phyloP scores from a whole-genome alignment of 2,329 filamentous ascomycete species.

The Diaporthe capsici region DNA sequence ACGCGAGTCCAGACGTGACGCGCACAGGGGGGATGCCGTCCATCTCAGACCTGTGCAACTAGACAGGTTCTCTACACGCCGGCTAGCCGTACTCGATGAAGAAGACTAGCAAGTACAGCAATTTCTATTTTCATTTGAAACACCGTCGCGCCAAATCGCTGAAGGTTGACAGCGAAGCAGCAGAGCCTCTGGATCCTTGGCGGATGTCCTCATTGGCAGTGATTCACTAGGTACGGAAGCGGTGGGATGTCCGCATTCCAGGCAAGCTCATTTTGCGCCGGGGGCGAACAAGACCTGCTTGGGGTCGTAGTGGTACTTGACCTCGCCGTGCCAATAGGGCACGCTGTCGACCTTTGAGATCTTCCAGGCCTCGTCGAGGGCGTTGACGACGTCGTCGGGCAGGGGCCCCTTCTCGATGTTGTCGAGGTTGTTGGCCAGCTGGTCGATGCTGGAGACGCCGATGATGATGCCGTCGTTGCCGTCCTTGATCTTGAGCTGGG shows the following conservation, averaged over 20 bases:
- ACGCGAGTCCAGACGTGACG: background rate
- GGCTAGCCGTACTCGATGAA: background rate
- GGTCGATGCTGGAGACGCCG: conserved; percentile 69
- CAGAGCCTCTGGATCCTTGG: background rate
- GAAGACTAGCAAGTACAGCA: background rate
- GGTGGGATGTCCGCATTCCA: background rate
- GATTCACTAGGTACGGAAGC: too few species aligned
- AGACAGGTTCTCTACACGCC: background rate
- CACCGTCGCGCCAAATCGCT: background rate
- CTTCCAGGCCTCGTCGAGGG: conserved; percentile 82
- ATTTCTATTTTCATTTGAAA: background rate
- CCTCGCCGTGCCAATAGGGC: conserved; percentile 70
- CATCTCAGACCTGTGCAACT: conserved; percentile 10
- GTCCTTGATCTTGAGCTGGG: conserved; percentile 64
- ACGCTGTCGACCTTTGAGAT: conserved; percentile 70
- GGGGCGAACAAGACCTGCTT: conserved; percentile 69
- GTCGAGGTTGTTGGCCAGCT: conserved; percentile 71
- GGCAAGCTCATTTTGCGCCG: conserved; percentile 54
- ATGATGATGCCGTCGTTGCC: conserved; percentile 73
- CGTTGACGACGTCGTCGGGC: conserved; percentile 81
- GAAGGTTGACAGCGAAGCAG: background rate
- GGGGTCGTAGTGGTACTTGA: conserved; percentile 78
- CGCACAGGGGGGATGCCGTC: conserved; percentile 5
- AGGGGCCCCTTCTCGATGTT: conserved; percentile 78
- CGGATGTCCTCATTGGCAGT: background rate